phyloP scores from a whole-genome alignment of 768 basidiomycete species.

The Lactifluus hygrophoroides region DNA sequence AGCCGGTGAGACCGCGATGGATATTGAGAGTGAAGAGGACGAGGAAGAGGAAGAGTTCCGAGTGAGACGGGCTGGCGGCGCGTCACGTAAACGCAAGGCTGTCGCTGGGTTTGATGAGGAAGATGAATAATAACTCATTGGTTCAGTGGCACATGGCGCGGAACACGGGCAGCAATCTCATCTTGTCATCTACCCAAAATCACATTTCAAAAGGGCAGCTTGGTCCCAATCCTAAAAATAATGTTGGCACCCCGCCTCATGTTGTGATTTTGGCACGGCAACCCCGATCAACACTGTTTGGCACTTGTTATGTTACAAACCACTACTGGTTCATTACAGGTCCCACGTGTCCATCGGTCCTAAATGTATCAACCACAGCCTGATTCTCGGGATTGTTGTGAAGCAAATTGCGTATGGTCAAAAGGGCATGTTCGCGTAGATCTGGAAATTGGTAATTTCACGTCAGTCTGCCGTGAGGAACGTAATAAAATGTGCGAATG shows the following conservation, averaged over 20 bases:
- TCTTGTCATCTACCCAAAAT: conserved; percentile 7
- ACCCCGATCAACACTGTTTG: conserved; percentile 17
- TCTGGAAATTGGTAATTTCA: conserved; percentile 42
- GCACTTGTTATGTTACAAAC: conserved; percentile 33
- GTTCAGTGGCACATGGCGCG: neutral
- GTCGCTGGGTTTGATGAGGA: conserved; percentile 51
- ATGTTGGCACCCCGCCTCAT: neutral
- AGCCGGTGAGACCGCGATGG: conserved; percentile 44
- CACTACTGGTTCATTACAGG: conserved; percentile 37
- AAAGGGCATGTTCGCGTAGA: conserved; percentile 86
- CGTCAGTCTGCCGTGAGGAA: neutral
- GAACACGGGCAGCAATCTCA: neutral
- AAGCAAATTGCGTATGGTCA: conserved; percentile 73
- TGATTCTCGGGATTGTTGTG: conserved; percentile 75
- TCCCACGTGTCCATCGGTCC: conserved; percentile 52
- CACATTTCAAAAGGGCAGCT: neutral
- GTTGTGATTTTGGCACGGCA: neutral
- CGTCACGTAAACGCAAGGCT: conserved; percentile 45
- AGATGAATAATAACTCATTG: conserved; percentile 40
- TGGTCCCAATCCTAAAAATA: neutral
- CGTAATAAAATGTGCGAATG: no score
- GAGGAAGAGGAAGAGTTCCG: conserved; percentile 62
- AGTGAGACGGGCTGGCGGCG: conserved; percentile 44
- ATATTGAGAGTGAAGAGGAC: conserved; percentile 61
- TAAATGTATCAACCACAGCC: conserved; percentile 62